These are phyloP conservation scores for Trichoderma arundinaceum DNA, from an alignment of 2,329 filamentous ascomycete genomes.

Conservation along the genomic window DNA sequence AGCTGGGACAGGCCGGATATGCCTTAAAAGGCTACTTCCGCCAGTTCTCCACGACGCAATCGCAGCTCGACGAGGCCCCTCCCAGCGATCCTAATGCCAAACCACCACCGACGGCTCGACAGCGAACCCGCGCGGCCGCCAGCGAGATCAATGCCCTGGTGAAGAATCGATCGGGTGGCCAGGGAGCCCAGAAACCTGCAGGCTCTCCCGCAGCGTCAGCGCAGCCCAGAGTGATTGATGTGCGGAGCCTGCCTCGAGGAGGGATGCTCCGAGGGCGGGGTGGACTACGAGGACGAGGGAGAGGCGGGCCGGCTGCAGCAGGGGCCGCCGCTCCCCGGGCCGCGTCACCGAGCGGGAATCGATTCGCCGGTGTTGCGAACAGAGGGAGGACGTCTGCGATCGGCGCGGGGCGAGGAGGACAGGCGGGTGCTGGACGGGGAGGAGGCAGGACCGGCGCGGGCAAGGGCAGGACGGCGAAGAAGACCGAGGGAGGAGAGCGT, in stretches of 20 bases:
- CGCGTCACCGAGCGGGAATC: slow-evolving; percentile 31
- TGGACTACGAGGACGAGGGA: slow-evolving; percentile 36
- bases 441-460: slow-evolving; percentile 32
- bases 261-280: slow-evolving; percentile 38
- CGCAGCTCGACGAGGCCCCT: slow-evolving; percentile 41
- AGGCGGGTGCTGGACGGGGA: slow-evolving; percentile 32
- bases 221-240: slow-evolving; percentile 47
- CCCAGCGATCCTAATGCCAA: slow-evolving; percentile 30
- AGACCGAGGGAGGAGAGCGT: slow-evolving; percentile 39
- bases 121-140: slow-evolving; percentile 45
- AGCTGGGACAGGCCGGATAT: slow-evolving; percentile 42
- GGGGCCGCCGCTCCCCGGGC: slow-evolving; percentile 2
- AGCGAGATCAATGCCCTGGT: slow-evolving; percentile 45
- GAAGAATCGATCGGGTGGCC: slow-evolving; percentile 33
- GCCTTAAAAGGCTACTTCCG: slow-evolving; percentile 45
- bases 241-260: slow-evolving; percentile 47
- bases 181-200: slow-evolving; percentile 11
- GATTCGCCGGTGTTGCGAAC: slow-evolving; percentile 33
- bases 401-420: slow-evolving; percentile 36
- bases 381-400: slow-evolving; percentile 28
- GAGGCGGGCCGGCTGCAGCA: slow-evolving; percentile 4
- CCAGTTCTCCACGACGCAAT: slow-evolving; percentile 49
- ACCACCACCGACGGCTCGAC: slow-evolving; percentile 37
- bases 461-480: slow-evolving; percentile 34
- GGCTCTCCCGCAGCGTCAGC: slow-evolving; percentile 30